These are phyloP conservation scores for Haberlea rhodopensis DNA, from an alignment of 257 asterid species.

Conservation along the genomic window DNA sequence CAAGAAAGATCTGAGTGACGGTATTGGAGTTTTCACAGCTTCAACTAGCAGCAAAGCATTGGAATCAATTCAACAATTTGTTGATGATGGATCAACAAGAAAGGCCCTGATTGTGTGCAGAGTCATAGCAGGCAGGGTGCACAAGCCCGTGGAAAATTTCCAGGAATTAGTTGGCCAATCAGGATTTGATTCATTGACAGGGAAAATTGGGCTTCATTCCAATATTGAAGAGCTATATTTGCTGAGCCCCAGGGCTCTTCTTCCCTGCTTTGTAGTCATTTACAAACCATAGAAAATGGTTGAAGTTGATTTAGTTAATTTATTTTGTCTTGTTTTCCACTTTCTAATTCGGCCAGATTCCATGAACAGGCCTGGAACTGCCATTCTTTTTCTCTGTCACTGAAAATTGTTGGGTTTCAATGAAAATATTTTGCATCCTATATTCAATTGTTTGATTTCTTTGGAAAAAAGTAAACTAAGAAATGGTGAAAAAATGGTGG, in stretches of 20 bases:
- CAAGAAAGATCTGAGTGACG: slow-evolving; percentile 40
- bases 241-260: slow-evolving; percentile 79
- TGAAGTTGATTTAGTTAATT: not conserved
- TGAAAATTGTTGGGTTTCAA: too few species aligned
- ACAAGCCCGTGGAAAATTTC: slow-evolving; percentile 69
- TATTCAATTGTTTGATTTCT: too few species aligned
- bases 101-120: slow-evolving; percentile 85
- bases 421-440: too few species aligned
- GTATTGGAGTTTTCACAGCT: slow-evolving; percentile 79
- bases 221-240: slow-evolving; percentile 83
- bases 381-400: too few species aligned
- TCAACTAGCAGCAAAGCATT: slow-evolving; percentile 81
- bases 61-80: slow-evolving; percentile 43
- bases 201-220: slow-evolving; percentile 68
- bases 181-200: slow-evolving; percentile 91
- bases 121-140: slow-evolving; percentile 94
- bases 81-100: slow-evolving; percentile 21
- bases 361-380: not conserved
- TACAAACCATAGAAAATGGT: slow-evolving; percentile 39
- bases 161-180: slow-evolving; percentile 65
- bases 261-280: slow-evolving; percentile 89
- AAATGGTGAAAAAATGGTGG: not conserved
- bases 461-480: too few species aligned
- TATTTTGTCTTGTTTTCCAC: slow-evolving; percentile 13
- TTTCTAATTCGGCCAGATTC: too few species aligned